A percentile compares a stretch with the other conserved stretches of the same genome.
phyloP scores from a whole-genome alignment of 2,329 filamentous ascomycete genomes.

The Apiospora aurea region DNA sequence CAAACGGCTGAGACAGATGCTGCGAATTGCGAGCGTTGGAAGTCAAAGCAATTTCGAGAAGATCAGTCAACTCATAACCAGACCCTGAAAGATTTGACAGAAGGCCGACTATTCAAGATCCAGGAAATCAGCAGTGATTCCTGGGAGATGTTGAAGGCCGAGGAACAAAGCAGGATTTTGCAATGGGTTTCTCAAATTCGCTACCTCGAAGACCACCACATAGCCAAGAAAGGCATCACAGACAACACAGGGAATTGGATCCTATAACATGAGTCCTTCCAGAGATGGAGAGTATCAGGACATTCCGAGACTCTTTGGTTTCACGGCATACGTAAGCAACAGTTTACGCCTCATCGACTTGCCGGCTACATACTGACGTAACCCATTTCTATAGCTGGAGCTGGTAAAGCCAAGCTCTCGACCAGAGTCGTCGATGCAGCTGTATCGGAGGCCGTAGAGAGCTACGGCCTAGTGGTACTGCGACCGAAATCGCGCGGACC shows the following conservation, averaged over 20 bases:
- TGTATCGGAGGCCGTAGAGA: background rate
- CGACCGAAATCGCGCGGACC: slow-evolving; percentile 5
- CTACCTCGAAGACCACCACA: background rate
- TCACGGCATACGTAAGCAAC: slow-evolving; percentile 18
- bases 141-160: background rate
- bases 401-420: slow-evolving; percentile 12
- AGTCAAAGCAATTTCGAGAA: background rate
- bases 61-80: background rate
- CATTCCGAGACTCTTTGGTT: slow-evolving; percentile 5
- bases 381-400: background rate
- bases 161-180: background rate
- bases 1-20: background rate
- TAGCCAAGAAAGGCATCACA: background rate
- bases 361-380: background rate
- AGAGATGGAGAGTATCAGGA: background rate
- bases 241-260: slow-evolving; percentile 3
- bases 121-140: background rate
- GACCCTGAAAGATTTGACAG: background rate
- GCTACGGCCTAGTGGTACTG: background rate
- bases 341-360: background rate
- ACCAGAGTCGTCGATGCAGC: background rate
- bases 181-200: slow-evolving; percentile 7
- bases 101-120: background rate
- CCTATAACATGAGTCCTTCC: background rate
- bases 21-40: background rate